Conservation (phyloP, 2,329 filamentous ascomycete genomes). For the Rhexocercosporidium sp. region DNA sequence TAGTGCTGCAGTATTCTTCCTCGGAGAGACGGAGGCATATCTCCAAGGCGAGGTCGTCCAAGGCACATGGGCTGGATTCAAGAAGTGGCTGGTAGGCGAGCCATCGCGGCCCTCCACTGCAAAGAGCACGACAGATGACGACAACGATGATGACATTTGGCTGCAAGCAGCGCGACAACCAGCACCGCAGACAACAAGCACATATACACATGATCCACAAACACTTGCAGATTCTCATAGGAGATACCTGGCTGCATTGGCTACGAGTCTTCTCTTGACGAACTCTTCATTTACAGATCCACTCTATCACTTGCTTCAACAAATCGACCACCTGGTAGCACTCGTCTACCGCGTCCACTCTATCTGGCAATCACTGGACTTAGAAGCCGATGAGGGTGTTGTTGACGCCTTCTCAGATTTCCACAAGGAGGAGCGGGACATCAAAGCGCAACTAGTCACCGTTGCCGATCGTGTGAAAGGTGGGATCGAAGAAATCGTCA, state of each 20-base stretch:
- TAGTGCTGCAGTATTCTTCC: slow-evolving; percentile 84
- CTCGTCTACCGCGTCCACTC: slow-evolving; percentile 76
- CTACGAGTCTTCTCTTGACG: slow-evolving; percentile 69
- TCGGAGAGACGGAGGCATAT: slow-evolving; percentile 86
- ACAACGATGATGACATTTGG: slow-evolving; percentile 51
- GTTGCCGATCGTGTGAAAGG: slow-evolving; percentile 69
- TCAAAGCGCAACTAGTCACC: slow-evolving; percentile 66
- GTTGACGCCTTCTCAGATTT: slow-evolving; percentile 77
- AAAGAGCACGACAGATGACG: slow-evolving; percentile 31
- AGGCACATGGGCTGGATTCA: slow-evolving; percentile 80
- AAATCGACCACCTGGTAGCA: slow-evolving; percentile 82
- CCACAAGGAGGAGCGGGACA: slow-evolving; percentile 72
- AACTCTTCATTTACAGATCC: slow-evolving; percentile 66
- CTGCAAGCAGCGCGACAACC: slow-evolving; percentile 39
- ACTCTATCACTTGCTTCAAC: slow-evolving; percentile 69
- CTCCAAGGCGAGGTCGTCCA: slow-evolving; percentile 89
- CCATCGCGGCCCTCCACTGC: slow-evolving; percentile 27
- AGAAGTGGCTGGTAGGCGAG: slow-evolving; percentile 67
- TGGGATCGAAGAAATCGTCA: slow-evolving; percentile 66
- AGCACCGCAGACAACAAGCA: slow-evolving; percentile 31
- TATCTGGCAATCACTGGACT: slow-evolving; percentile 78
- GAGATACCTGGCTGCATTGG: slow-evolving; percentile 73
- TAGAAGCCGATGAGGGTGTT: slow-evolving; percentile 82
- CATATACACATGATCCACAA: slow-evolving; percentile 74
- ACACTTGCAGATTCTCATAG: slow-evolving; percentile 81